A percentile compares a stretch with the other conserved stretches of the same genome.
phyloP scores from a whole-genome alignment of 2,329 filamentous ascomycete species.

The Aspergillus piperis region DNA sequence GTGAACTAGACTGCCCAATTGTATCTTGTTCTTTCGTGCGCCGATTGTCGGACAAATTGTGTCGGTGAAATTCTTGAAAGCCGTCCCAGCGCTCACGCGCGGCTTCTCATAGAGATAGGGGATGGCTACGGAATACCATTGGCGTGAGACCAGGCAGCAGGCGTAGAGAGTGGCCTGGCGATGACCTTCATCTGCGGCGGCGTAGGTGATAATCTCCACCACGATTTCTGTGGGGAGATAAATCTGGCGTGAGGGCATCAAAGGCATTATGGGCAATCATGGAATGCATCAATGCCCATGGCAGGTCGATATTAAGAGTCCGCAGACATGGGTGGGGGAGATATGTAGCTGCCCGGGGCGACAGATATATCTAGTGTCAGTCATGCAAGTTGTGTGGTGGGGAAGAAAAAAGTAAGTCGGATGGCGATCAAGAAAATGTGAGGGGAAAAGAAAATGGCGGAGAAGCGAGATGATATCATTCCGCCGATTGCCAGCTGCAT shows the following conservation, averaged over 20 bases:
- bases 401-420: not conserved
- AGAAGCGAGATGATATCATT: constrained; percentile 14
- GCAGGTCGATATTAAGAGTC: not conserved
- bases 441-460: not conserved
- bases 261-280: constrained; percentile 22
- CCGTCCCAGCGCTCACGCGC: constrained; percentile 49
- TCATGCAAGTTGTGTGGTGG: constrained; percentile 3
- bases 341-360: not conserved
- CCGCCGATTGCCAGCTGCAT: not conserved
- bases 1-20: constrained; percentile 53
- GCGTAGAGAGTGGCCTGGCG: constrained; percentile 52
- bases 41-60: constrained; percentile 54
- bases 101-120: constrained; percentile 56
- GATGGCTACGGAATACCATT: constrained; percentile 60
- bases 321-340: not conserved
- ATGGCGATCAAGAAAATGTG: not conserved
- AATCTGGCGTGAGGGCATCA: constrained; percentile 24
- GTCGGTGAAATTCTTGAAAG: constrained; percentile 56
- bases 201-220: constrained; percentile 50
- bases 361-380: not conserved
- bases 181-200: constrained; percentile 35
- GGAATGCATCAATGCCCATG: constrained; percentile 11
- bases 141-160: constrained; percentile 55
- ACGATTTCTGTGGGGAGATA: constrained; percentile 59
- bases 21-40: constrained; percentile 50